Base-by-base conservation (phyloP, 768 basidiomycete species). In the Auricularia heimuer region DNA sequence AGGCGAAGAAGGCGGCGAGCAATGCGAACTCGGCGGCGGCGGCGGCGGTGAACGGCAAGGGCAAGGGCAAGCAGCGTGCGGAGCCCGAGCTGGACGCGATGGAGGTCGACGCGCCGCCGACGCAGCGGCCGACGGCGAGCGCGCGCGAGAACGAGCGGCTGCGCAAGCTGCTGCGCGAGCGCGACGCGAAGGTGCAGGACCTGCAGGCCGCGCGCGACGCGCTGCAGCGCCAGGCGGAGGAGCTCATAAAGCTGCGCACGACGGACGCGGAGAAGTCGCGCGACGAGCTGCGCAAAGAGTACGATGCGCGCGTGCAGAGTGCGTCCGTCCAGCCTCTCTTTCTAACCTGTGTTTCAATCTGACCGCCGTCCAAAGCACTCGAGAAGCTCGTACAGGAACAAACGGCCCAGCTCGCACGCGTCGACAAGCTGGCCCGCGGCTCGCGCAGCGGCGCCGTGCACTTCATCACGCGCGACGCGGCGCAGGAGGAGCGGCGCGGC, bases 391-490 rank as follows among this genome's bases (percentile, higher is more conserved):
- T 85, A 60, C 73, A 82, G 51, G 81, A 86, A 66, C 76, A 90
- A 11, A 83, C 80, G 3, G 74, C 77, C 18, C 81, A 85, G 69
- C 73, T 88, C 3, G 76, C 83, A 3, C 81, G 78, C 34, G 77
- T 81, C 54, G 82, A 87, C 66, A 84, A 84, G 4, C 75, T 87
- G 42, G 76, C 82, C 54, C 76, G 77, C 54, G 73, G 79, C 0
- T 81, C 80, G 4, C 82, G 81, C 66, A 77, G 18, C 14, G 47
- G 47, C 47, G 14, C 21, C 47, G 77, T 87, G 36, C 84, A 88
- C 68, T 80, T 93, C 60, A 74, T 93, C 12, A 89, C 89, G 8
- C 83, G 88, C 64, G 89, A 90, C 65, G 83, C 83, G 2, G 89
- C 86, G 4, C 85, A 91, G 65, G 84, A 84, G 63, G 88, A 91